phyloP scores from a whole-genome alignment of 495 filamentous ascomycete species.

The Tuber calosporum region DNA sequence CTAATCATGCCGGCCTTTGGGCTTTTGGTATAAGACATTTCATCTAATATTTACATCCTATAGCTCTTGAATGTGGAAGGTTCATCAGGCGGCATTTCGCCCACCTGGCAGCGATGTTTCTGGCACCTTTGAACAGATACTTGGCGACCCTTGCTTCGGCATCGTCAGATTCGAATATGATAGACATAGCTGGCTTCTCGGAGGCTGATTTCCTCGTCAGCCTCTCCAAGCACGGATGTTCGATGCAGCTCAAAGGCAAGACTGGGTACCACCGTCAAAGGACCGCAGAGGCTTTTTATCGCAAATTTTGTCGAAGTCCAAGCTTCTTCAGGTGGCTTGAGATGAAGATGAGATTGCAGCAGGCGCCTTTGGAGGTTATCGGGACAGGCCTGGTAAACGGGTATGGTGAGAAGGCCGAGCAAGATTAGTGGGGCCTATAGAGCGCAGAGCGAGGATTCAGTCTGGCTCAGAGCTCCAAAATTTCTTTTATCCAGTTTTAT shows the following conservation, averaged over 20 bases:
- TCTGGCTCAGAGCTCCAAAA: background rate
- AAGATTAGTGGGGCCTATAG: background rate
- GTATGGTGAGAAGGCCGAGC: constrained; percentile 19
- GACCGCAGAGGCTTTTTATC: constrained; percentile 39
- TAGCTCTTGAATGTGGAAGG: constrained; percentile 34
- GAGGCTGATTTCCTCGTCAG: constrained; percentile 39
- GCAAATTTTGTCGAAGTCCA: constrained; percentile 39
- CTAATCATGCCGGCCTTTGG: background rate
- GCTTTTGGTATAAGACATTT: background rate
- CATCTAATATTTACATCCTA: constrained; percentile 7
- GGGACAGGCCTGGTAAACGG: constrained; percentile 2
- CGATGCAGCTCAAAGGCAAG: constrained; percentile 40
- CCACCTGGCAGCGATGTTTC: constrained; percentile 35
- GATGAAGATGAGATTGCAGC: constrained; percentile 40
- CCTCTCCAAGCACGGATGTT: constrained; percentile 40
- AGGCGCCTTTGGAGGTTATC: constrained; percentile 14
- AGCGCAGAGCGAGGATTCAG: background rate
- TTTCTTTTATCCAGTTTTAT: background rate
- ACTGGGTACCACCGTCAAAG: constrained; percentile 34
- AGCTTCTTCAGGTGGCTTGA: constrained; percentile 41
- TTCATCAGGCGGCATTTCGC: constrained; percentile 41
- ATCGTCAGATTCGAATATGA: constrained; percentile 30
- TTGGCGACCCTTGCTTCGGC: constrained; percentile 35
- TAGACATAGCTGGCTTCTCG: constrained; percentile 40
- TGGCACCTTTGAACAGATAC: constrained; percentile 41